Base-by-base conservation (phyloP, 2,329 filamentous ascomycete genomes). In the Metarhizium album region DNA sequence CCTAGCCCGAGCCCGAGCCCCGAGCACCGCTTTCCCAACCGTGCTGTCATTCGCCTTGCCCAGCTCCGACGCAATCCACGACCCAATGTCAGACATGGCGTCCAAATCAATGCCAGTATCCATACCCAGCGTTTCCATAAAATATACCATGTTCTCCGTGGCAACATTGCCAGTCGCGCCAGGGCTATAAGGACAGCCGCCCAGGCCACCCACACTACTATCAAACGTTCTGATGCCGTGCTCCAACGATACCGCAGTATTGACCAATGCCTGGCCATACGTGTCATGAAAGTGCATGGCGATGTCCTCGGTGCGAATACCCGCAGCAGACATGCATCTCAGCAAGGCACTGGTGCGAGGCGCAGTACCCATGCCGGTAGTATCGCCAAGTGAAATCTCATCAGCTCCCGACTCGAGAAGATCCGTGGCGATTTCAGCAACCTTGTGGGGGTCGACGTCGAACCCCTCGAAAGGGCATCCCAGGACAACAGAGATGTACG, bases 221-320 rank as follows among this genome's bases (percentile, higher is more conserved):
- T 95, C 89, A 63, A 94, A 93, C 0, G 80, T 86, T 31, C 86
- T 72, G 40, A 94, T 78, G 0, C 89, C 89, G 58, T 86, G 80
- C 62, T 88, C 84, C 29, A 93, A 76, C 37, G 84, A 83, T 0
- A 90, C 82, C 11, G 87, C 82, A 4, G 83, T 84, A 62, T 94
- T 94, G 7, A 89, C 84, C n/a, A 91, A 72, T 1, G 87, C 88
- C 70, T 90, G 85, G 1, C 87, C 88, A 62, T 90, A 91, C 1
- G 89, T 94, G 62, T 95, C 87, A 66, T 95, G 89, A 61, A 94
- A 91, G 67, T 95, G 89, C 70, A 90, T 82, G 0, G 87, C 87
- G 11, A 94, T 69, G 59, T 87, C 83, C 59, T 83, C 80, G 50
- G 76, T 77, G 20, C 83, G 75, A 18, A 94, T 76, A 0, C 83